Evolutionary conservation across 257 asterid genomes (phyloP).

Genomic region (Rauvolfia tetraphylla): DNA sequence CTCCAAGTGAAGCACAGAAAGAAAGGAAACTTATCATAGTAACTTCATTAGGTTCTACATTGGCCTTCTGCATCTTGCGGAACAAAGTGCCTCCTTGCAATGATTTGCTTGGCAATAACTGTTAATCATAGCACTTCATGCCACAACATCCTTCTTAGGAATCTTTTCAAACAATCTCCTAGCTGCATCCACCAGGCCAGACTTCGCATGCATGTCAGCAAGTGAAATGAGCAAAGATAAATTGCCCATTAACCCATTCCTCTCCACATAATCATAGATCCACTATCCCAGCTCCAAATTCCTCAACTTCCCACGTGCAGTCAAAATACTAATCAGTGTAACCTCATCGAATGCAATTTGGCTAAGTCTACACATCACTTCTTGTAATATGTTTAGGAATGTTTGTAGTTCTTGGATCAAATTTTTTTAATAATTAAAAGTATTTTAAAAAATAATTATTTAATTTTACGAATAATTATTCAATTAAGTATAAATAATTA

Average conservation of each 20-base stretch:
- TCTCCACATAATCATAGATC: slow-evolving; percentile 30
- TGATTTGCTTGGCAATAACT: slow-evolving; percentile 33
- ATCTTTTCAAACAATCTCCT: slow-evolving; percentile 36
- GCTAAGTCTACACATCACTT: too few species aligned
- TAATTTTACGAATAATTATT: too few species aligned
- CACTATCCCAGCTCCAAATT: slow-evolving; percentile 42
- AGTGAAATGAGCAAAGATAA: too few species aligned
- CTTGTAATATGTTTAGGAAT: too few species aligned
- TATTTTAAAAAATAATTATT: too few species aligned
- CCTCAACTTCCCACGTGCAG: slow-evolving; percentile 46
- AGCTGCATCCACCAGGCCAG: too few species aligned
- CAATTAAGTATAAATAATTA: too few species aligned
- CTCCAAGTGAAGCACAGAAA: slow-evolving; percentile 49
- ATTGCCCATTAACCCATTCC: slow-evolving; percentile 26
- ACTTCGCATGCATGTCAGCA: too few species aligned
- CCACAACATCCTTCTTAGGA: slow-evolving; percentile 31
- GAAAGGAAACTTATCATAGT: slow-evolving; percentile 48
- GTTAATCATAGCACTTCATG: slow-evolving; percentile 54
- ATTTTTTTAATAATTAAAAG: too few species aligned
- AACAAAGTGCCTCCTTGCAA: slow-evolving; percentile 43
- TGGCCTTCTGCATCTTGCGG: slow-evolving; percentile 39
- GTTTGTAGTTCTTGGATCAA: too few species aligned
- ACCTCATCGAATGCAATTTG: slow-evolving; percentile 31
- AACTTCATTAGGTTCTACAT: slow-evolving; percentile 43
- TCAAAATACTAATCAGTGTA: slow-evolving; percentile 32